Evolutionary conservation across 2,329 filamentous ascomycete genomes (phyloP).

Genomic region (Botryosphaeria agaves): DNA sequence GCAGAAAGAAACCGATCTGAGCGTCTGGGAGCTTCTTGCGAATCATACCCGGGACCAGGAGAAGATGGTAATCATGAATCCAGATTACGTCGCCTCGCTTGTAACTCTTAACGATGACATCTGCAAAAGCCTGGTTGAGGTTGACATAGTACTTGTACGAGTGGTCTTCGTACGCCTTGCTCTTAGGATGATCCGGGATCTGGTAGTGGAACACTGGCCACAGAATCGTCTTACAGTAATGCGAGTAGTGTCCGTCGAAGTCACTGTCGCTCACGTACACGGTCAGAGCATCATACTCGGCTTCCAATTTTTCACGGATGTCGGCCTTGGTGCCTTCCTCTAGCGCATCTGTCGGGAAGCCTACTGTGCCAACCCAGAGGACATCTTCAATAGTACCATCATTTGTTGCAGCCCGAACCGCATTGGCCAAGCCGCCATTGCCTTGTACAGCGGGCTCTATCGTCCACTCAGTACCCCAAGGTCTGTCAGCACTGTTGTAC

Average conservation of each 20-base stretch:
- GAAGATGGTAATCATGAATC: constrained; percentile 89
- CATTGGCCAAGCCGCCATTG: constrained; percentile 82
- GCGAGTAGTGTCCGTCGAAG: constrained; percentile 84
- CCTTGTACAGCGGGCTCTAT: constrained; percentile 77
- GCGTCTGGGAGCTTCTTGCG: constrained; percentile 81
- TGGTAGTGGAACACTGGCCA: constrained; percentile 99
- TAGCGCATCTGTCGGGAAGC: constrained; percentile 83
- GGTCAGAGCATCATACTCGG: constrained; percentile 65
- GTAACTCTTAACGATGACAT: constrained; percentile 80
- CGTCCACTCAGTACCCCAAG: constrained; percentile 60
- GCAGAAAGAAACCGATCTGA: constrained; percentile 90
- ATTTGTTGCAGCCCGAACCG: constrained; percentile 59
- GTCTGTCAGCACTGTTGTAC: constrained; percentile 7
- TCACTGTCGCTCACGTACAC: constrained; percentile 84
- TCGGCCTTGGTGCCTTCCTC: constrained; percentile 60
- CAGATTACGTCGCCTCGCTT: constrained; percentile 86
- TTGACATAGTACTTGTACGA: constrained; percentile 92
- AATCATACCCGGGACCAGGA: constrained; percentile 78
- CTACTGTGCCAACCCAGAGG: constrained; percentile 82
- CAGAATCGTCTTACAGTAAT: constrained; percentile 94
- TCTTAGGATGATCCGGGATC: constrained; percentile 93
- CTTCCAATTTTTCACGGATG: constrained; percentile 66
- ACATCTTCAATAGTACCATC: constrained; percentile 55
- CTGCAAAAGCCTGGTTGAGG: constrained; percentile 83
- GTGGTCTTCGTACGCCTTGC: constrained; percentile 93